Conservation (phyloP, 2,329 filamentous ascomycete genomes). For the Parasarocladium wereldwijsianum region DNA sequence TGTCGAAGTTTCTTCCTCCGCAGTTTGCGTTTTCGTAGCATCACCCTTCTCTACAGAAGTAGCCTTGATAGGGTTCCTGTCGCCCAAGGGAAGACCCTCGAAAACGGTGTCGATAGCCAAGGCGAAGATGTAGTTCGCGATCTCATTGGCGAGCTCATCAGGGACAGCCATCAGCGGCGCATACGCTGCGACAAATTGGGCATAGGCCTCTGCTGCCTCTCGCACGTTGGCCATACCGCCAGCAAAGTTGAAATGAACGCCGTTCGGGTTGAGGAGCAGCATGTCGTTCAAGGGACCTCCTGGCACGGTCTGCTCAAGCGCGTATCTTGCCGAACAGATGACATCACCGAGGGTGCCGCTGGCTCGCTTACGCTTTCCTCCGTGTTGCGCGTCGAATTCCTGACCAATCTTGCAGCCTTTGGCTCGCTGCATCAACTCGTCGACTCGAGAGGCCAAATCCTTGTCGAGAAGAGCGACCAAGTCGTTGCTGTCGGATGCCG, state of each 20-base stretch:
- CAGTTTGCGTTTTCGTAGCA: not conserved
- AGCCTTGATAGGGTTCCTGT: not conserved
- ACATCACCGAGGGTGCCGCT: not conserved
- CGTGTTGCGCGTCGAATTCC: not conserved
- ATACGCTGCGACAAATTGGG: not conserved
- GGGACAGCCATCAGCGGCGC: not conserved
- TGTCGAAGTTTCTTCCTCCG: not conserved
- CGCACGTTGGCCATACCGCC: not conserved
- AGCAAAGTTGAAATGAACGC: not conserved
- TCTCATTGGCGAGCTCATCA: not conserved
- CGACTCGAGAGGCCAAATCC: not conserved
- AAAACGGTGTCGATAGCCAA: constrained; percentile 1
- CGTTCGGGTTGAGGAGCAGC: not conserved
- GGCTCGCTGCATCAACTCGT: not conserved
- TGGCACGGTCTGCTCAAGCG: not conserved
- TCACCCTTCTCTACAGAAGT: not conserved
- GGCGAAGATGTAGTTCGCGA: not conserved
- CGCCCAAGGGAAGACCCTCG: not conserved
- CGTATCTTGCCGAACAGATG: not conserved
- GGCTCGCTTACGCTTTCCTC: not conserved
- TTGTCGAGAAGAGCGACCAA: not conserved
- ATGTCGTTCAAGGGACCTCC: constrained; percentile 1
- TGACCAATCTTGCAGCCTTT: not conserved
- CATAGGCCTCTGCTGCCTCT: not conserved
- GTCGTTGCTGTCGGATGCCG: not conserved